Evolutionary conservation across 2,329 filamentous ascomycete species (phyloP).

Genomic region (Colletotrichum brevisporum): DNA sequence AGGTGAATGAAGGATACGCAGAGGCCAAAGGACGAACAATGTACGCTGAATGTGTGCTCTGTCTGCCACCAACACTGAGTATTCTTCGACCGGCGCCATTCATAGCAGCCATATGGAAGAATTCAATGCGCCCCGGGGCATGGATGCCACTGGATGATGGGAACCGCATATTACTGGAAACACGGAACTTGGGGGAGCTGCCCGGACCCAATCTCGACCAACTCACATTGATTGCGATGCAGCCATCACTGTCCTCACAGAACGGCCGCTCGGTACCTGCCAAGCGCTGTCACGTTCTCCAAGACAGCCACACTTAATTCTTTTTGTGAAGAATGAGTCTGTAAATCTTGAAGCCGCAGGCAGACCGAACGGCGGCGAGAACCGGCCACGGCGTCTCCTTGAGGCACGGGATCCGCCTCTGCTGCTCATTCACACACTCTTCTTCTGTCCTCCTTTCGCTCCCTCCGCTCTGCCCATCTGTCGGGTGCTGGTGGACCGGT

Average conservation of each 20-base stretch:
- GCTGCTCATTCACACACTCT: not conserved
- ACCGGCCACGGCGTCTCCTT: conserved; percentile 2
- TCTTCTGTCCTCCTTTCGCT: not conserved
- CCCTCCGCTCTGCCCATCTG: not conserved
- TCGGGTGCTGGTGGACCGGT: conserved; percentile 22
- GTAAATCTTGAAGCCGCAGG: not conserved
- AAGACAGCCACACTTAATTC: not conserved
- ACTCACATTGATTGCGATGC: conserved; percentile 28
- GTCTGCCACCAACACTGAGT: too few species aligned
- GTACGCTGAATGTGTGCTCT: too few species aligned
- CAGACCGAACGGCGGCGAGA: conserved; percentile 12
- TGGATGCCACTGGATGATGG: too few species aligned
- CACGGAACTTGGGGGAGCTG: not conserved
- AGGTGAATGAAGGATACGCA: not conserved
- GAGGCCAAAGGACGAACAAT: not conserved
- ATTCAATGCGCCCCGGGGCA: too few species aligned
- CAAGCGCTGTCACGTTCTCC: conserved; percentile 14
- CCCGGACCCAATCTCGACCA: not conserved
- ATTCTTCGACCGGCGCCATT: too few species aligned
- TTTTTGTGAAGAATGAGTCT: not conserved
- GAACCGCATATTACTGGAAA: too few species aligned
- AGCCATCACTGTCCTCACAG: conserved; percentile 15
- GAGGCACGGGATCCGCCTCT: too few species aligned
- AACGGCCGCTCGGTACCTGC: conserved; percentile 17
- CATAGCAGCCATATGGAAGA: too few species aligned